A percentile compares a stretch with the other conserved stretches of the same genome.
Evolutionary conservation across 2,329 filamentous ascomycete species (phyloP).

Genomic region (Lasiodiplodia sp.): DNA sequence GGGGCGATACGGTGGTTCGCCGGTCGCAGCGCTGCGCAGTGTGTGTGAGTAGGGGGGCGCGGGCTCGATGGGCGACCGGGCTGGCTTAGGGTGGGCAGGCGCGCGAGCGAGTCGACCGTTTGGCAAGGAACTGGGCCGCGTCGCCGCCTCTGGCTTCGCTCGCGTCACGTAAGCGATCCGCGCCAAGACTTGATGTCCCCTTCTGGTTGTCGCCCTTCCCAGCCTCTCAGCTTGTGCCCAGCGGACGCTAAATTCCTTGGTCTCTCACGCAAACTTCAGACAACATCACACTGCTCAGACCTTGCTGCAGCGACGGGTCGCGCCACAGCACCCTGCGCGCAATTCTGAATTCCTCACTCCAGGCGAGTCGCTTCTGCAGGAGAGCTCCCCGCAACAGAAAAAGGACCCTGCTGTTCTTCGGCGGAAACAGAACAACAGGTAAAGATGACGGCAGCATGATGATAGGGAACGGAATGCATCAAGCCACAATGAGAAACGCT

Average conservation of each 20-base stretch:
- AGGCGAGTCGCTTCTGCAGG: not conserved
- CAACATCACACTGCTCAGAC: not conserved
- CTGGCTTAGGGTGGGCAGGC: constrained; percentile 19
- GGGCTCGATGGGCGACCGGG: constrained; percentile 5
- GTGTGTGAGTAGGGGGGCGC: constrained; percentile 21
- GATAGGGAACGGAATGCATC: constrained; percentile 13
- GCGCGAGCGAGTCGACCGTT: not conserved
- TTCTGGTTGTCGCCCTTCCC: not conserved
- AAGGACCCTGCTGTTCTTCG: not conserved
- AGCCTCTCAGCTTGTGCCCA: not conserved
- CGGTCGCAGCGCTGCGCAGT: constrained; percentile 20
- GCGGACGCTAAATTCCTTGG: not conserved
- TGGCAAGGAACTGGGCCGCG: constrained; percentile 14
- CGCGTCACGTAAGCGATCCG: constrained; percentile 23
- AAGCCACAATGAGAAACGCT: not conserved
- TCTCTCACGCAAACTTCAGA: not conserved
- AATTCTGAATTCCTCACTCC: not conserved
- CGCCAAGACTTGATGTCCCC: constrained; percentile 11
- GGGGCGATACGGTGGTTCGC: constrained; percentile 28
- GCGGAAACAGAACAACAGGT: constrained; percentile 5
- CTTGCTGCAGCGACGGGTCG: not conserved
- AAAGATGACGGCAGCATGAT: constrained; percentile 26
- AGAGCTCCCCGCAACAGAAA: not conserved
- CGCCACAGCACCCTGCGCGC: not conserved
- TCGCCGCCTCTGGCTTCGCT: constrained; percentile 4